Conservation (phyloP, 495 filamentous ascomycete genomes). For the Umbilicaria muhlenbergii region DNA sequence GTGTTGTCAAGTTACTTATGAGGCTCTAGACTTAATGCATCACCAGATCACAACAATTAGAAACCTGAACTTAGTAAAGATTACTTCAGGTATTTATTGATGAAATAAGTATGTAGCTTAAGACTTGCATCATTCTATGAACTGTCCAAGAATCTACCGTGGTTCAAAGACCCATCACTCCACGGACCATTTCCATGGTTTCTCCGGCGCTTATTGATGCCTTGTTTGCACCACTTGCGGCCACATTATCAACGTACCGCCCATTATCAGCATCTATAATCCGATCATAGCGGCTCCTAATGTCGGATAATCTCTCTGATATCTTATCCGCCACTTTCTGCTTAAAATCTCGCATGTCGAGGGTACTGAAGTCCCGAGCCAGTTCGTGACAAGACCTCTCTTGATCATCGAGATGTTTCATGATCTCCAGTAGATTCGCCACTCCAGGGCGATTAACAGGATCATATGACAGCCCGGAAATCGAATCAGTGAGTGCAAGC, state of each 20-base stretch:
- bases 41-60: too few relatives aligned
- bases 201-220: conserved; percentile 47
- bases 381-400: conserved; percentile 34
- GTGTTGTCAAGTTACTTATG: too few relatives aligned
- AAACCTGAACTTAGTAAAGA: too few relatives aligned
- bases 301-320: conserved; percentile 30
- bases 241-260: conserved; percentile 41
- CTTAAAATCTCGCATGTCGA: conserved; percentile 51
- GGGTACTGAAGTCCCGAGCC: conserved; percentile 32
- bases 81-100: too few relatives aligned
- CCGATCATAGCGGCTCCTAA: conserved; percentile 46
- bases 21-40: too few relatives aligned
- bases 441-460: conserved; percentile 58
- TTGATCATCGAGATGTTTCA: conserved; percentile 42
- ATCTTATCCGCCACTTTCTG: conserved; percentile 39
- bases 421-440: conserved; percentile 67
- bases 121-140: too few relatives aligned
- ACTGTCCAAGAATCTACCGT: too few relatives aligned
- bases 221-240: conserved; percentile 38
- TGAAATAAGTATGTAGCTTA: too few relatives aligned
- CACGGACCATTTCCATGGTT: conserved; percentile 50
- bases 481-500: conserved; percentile 62
- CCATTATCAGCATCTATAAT: conserved; percentile 30
- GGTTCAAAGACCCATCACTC: conserved; percentile 42
- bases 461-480: conserved; percentile 51